Evolutionary conservation across 1,284 basidiomycete species (phyloP).

Genomic region (Boletus mariae): DNA sequence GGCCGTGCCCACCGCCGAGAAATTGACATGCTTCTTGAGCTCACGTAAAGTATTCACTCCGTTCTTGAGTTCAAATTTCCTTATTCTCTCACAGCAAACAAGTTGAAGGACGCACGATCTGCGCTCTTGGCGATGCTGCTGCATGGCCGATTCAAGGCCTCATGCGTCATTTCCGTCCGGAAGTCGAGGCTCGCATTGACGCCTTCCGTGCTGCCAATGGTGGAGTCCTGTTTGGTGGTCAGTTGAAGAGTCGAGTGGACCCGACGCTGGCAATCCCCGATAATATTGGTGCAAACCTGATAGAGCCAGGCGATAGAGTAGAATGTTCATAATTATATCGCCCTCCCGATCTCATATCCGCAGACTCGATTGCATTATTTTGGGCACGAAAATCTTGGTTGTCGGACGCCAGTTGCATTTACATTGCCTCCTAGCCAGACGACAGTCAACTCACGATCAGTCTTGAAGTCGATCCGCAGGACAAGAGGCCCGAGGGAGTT

Average conservation of each 20-base stretch:
- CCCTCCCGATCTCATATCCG: conserved; percentile 2
- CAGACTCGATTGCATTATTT: background rate
- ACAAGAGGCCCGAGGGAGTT: too few species aligned
- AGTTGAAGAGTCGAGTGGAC: conserved; percentile 69
- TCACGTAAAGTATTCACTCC: conserved; percentile 58
- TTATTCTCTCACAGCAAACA: conserved; percentile 64
- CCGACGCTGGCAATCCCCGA: conserved; percentile 77
- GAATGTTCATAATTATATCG: conserved; percentile 9
- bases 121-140: conserved; percentile 94
- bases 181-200: conserved; percentile 85
- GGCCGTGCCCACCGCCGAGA: conserved; percentile 89
- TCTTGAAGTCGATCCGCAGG: too few species aligned
- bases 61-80: conserved; percentile 15
- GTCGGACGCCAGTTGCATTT: too few species aligned
- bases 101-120: conserved; percentile 94
- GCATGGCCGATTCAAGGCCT: conserved; percentile 98
- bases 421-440: too few species aligned
- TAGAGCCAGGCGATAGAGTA: conserved; percentile 35
- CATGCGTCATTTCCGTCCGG: conserved; percentile 95
- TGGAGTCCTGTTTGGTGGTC: conserved; percentile 86
- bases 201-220: conserved; percentile 80
- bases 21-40: conserved; percentile 94
- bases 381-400: background rate
- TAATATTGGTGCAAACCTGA: conserved; percentile 63
- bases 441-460: too few species aligned